These are phyloP conservation scores for Hymenoscyphus fructigenus DNA, from an alignment of 2,329 filamentous ascomycete genomes.

Conservation along the genomic window DNA sequence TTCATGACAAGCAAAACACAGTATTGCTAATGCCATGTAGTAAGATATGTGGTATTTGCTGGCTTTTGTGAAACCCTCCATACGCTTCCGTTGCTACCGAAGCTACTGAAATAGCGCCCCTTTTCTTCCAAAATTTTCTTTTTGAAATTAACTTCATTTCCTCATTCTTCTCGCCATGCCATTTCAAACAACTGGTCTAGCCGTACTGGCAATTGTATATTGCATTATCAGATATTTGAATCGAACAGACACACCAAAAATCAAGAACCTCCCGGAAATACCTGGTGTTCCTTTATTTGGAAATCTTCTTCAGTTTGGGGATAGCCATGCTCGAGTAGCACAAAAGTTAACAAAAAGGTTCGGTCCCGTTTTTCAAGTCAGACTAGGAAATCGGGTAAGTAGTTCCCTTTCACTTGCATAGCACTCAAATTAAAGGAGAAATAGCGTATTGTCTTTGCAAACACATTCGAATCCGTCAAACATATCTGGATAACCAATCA, in stretches of 20 bases:
- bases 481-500: slow-evolving; percentile 78
- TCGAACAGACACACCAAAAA: slow-evolving; percentile 56
- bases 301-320: slow-evolving; percentile 60
- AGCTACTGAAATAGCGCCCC: not conserved
- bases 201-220: slow-evolving; percentile 31
- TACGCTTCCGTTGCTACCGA: not conserved
- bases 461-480: slow-evolving; percentile 72
- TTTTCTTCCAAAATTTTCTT: not conserved
- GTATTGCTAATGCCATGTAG: not conserved
- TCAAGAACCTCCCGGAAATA: slow-evolving; percentile 61
- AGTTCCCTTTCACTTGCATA: not conserved
- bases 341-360: slow-evolving; percentile 59
- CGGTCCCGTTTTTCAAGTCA: slow-evolving; percentile 64
- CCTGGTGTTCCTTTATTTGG: slow-evolving; percentile 63
- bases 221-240: slow-evolving; percentile 38
- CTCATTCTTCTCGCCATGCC: slow-evolving; percentile 16
- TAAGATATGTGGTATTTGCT: not conserved
- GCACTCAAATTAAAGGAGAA: not conserved
- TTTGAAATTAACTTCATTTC: not conserved
- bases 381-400: slow-evolving; percentile 64
- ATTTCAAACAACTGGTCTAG: slow-evolving; percentile 28
- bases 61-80: not conserved
- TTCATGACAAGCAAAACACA: not conserved
- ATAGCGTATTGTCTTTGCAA: slow-evolving; percentile 72
- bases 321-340: slow-evolving; percentile 54